These are phyloP conservation scores for Styphnolobium japonicum DNA, from an alignment of 306 rosid species.

Conservation along the genomic window DNA sequence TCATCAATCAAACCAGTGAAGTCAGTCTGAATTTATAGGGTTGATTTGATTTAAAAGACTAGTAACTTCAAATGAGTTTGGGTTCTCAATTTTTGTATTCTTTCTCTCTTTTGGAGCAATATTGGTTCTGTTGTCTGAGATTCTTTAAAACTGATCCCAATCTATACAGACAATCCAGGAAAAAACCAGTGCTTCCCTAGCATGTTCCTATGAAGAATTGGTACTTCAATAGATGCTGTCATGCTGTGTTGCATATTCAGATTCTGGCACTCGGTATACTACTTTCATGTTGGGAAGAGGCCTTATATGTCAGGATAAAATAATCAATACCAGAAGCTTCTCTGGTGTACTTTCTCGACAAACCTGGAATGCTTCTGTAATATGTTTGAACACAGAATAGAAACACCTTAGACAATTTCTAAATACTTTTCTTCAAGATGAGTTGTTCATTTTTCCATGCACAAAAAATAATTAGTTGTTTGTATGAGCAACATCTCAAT, in stretches of 20 bases:
- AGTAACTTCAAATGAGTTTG: background rate
- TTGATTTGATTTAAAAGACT: background rate
- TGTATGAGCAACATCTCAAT: background rate
- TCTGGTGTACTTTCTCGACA: background rate
- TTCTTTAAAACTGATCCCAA: background rate
- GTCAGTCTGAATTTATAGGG: background rate
- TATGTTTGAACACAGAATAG: background rate
- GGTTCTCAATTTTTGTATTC: background rate
- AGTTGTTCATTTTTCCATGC: conserved; percentile 2
- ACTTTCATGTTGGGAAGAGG: background rate
- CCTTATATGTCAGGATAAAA: background rate
- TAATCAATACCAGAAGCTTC: background rate
- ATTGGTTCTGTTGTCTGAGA: background rate
- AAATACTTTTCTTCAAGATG: background rate
- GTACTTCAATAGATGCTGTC: background rate
- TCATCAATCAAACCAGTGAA: background rate
- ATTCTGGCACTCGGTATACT: background rate
- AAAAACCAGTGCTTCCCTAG: background rate
- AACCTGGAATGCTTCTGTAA: background rate
- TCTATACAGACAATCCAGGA: background rate
- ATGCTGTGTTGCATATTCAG: background rate
- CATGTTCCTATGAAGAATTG: background rate
- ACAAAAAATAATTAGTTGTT: background rate
- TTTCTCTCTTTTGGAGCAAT: background rate
- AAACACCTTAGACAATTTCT: conserved; percentile 4